Percentiles rank a stretch among this genome's conserved stretches.
Conservation (phyloP, 2,329 filamentous ascomycete species). For the Exophiala mesophila region DNA sequence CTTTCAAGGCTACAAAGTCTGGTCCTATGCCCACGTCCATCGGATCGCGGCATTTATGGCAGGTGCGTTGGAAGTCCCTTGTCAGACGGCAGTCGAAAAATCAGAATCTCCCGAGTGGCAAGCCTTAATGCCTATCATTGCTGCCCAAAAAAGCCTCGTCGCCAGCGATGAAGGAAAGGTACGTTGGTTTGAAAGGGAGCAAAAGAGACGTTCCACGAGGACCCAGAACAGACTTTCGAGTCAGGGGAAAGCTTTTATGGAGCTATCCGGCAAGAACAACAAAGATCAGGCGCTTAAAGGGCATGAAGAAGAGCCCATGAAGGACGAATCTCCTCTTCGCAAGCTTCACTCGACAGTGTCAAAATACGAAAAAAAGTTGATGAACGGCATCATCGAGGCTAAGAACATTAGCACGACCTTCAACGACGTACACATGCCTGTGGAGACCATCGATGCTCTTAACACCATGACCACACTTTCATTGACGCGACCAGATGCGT, state of each 20-base stretch:
- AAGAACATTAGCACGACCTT: conserved; percentile 83
- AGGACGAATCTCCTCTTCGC: conserved; percentile 41
- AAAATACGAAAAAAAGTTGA: conserved; percentile 74
- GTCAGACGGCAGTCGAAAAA: no score
- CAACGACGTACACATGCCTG: conserved; percentile 74
- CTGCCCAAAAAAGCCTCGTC: no score
- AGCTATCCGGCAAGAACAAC: no score
- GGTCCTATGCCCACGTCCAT: conserved; percentile 58
- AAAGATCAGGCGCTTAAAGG: no score
- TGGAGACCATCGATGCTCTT: conserved; percentile 78
- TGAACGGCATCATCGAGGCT: conserved; percentile 76
- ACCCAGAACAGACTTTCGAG: no score
- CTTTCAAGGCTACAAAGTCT: conserved; percentile 40
- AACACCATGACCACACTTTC: conserved; percentile 86
- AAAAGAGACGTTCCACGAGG: no score
- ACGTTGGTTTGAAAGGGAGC: no score
- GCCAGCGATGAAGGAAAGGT: no score
- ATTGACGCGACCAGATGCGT: conserved; percentile 84
- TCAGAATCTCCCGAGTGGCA: no score
- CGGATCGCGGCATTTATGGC: conserved; percentile 50
- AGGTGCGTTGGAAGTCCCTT: conserved; percentile 35
- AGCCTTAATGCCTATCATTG: no score
- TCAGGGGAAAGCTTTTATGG: no score
- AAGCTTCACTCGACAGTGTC: conserved; percentile 57
- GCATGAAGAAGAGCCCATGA: no score